phyloP scores from a whole-genome alignment of 257 asterid species.

The Cordia subcordata region DNA sequence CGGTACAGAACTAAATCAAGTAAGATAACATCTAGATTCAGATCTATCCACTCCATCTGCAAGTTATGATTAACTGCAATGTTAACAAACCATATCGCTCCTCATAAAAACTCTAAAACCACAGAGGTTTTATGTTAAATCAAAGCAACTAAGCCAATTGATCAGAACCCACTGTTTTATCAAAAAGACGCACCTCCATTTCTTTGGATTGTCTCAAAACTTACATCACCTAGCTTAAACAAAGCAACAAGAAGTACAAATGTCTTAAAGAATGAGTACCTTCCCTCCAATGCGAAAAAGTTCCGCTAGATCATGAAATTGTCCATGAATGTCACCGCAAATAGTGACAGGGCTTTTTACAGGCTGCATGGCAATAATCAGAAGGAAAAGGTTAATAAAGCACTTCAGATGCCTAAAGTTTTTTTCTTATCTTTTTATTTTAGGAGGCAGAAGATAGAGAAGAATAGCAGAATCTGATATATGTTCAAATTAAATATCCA shows the following conservation, averaged over 20 bases:
- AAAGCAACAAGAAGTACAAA: conserved; percentile 9
- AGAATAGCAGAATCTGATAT: background rate
- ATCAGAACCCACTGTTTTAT: conserved; percentile 20
- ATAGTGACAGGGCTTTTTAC: conserved; percentile 94
- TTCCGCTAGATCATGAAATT: conserved; percentile 93
- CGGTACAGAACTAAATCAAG: too few relatives aligned
- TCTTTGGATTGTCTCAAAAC: conserved; percentile 16
- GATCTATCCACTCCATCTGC: background rate
- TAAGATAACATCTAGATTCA: too few relatives aligned
- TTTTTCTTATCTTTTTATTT: background rate
- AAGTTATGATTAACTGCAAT: background rate
- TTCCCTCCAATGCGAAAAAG: conserved; percentile 97
- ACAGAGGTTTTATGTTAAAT: too few relatives aligned
- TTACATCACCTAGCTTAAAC: conserved; percentile 19
- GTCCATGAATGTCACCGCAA: conserved; percentile 98
- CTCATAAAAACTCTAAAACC: too few relatives aligned
- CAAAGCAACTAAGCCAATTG: background rate
- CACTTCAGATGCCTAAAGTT: background rate
- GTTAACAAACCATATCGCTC: too few relatives aligned
- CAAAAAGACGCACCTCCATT: conserved; percentile 22
- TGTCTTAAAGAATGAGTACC: conserved; percentile 39
- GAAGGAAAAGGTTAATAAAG: conserved; percentile 21
- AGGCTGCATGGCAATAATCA: conserved; percentile 60
- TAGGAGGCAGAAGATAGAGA: background rate
- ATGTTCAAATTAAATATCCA: background rate